Percentiles rank a stretch among this genome's conserved stretches.
These are phyloP conservation scores for Dryadomyces quercus-mongolicae DNA, from an alignment of 2,329 filamentous ascomycete genomes.

Conservation along the genomic window DNA sequence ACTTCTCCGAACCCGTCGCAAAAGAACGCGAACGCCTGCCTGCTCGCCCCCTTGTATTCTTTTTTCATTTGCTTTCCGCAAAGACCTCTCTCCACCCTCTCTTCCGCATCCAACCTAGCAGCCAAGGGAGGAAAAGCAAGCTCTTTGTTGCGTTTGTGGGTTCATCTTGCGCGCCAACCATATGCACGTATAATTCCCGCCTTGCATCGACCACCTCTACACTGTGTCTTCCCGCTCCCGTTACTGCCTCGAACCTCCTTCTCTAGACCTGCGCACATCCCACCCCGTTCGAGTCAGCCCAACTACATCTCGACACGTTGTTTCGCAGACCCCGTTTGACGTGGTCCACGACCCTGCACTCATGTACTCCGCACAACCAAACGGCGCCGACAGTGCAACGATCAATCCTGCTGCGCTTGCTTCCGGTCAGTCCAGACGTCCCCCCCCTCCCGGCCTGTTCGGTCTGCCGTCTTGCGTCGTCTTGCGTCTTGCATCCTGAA, in stretches of 20 bases:
- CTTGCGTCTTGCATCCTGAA: neutral
- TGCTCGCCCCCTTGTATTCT: neutral
- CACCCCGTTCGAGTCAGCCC: constrained; percentile 24
- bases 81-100: neutral
- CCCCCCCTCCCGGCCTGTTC: neutral
- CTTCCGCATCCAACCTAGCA: neutral
- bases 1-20: neutral
- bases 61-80: neutral
- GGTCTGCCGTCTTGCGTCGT: neutral
- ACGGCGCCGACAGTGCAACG: constrained; percentile 73
- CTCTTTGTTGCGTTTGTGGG: neutral
- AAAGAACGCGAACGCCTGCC: neutral
- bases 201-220: constrained; percentile 23
- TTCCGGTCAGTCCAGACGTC: constrained; percentile 46
- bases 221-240: constrained; percentile 19
- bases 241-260: constrained; percentile 12
- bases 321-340: constrained; percentile 34
- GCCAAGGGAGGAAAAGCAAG: neutral
- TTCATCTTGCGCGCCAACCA: constrained; percentile 28
- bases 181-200: constrained; percentile 32
- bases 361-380: constrained; percentile 53
- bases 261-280: constrained; percentile 16
- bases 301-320: constrained; percentile 53
- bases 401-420: constrained; percentile 85
- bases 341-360: constrained; percentile 29